phyloP scores from a whole-genome alignment of 208 protist genomes.

The Wallacemonas sp. region DNA sequence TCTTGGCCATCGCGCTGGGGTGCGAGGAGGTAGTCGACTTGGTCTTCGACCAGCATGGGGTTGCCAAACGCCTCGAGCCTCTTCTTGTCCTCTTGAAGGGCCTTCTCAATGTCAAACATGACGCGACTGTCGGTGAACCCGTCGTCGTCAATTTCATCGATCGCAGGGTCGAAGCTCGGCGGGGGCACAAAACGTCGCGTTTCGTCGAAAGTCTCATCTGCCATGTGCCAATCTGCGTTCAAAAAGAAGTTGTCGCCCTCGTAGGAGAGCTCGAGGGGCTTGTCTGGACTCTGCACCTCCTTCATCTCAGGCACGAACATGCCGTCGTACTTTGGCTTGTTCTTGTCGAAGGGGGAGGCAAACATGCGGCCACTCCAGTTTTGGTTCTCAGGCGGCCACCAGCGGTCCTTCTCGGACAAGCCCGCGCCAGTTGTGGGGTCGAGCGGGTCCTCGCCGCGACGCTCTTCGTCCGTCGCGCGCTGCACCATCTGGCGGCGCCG shows the following conservation, averaged over 20 bases:
- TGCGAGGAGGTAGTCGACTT: constrained; percentile 81
- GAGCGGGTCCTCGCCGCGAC: constrained; percentile 52
- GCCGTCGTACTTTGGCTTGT: constrained; percentile 77
- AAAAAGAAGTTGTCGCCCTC: constrained; percentile 72
- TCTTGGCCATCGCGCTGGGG: constrained; percentile 83
- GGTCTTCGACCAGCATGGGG: constrained; percentile 83
- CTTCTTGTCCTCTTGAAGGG: constrained; percentile 80
- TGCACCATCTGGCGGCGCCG: constrained; percentile 49
- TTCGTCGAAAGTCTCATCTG: constrained; percentile 75
- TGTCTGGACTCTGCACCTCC: constrained; percentile 52
- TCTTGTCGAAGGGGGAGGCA: constrained; percentile 62
- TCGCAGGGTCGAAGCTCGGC: constrained; percentile 78
- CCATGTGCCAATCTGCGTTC: constrained; percentile 75
- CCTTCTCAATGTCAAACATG: constrained; percentile 84
- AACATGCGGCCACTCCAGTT: constrained; percentile 79
- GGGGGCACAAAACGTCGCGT: constrained; percentile 75
- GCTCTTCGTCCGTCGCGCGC: constrained; percentile 68
- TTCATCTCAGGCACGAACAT: constrained; percentile 88
- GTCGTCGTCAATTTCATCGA: constrained; percentile 86
- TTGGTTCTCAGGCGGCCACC: constrained; percentile 72
- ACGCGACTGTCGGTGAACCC: constrained; percentile 76
- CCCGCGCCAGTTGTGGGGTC: constrained; percentile 3
- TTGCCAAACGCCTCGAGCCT: constrained; percentile 89
- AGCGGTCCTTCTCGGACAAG: constrained; percentile 44
- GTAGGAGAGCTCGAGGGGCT: constrained; percentile 76